These are phyloP conservation scores for Albatrellus ellisii DNA, from an alignment of 768 basidiomycete genomes.

Conservation along the genomic window DNA sequence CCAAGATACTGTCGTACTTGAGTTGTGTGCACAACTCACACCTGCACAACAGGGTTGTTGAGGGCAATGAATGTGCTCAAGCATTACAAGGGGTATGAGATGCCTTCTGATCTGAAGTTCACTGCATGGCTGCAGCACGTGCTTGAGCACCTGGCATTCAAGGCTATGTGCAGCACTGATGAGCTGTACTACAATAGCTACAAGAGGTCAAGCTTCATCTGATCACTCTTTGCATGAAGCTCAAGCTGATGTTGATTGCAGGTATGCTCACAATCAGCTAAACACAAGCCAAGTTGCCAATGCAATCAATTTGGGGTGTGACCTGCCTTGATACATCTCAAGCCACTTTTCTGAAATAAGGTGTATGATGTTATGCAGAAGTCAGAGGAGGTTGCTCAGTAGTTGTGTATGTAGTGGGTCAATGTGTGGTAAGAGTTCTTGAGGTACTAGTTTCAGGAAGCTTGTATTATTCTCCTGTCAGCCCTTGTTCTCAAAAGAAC, in stretches of 20 bases:
- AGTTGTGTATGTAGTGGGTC: no score
- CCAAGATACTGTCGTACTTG: neutral
- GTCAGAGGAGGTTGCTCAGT: no score
- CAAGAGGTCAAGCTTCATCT: constrained; percentile 30
- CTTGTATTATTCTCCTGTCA: no score
- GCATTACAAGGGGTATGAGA: constrained; percentile 53
- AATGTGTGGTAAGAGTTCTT: no score
- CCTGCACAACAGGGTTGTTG: constrained; percentile 40
- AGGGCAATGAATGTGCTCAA: constrained; percentile 49
- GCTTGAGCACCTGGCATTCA: constrained; percentile 49
- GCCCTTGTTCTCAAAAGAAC: no score
- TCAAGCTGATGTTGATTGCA: no score
- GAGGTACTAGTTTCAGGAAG: no score
- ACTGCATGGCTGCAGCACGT: constrained; percentile 39
- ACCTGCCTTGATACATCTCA: constrained; percentile 56
- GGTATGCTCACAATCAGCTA: constrained; percentile 67
- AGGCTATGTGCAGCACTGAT: constrained; percentile 53
- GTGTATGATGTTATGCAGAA: no score
- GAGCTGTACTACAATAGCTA: constrained; percentile 60
- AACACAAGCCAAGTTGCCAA: constrained; percentile 68
- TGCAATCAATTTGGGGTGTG: constrained; percentile 56
- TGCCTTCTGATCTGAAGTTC: constrained; percentile 37
- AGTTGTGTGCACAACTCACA: neutral
- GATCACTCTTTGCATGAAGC: neutral
- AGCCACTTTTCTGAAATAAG: no score